Conservation (phyloP, 2,329 filamentous ascomycete species). For the Setomelanomma holmii region DNA sequence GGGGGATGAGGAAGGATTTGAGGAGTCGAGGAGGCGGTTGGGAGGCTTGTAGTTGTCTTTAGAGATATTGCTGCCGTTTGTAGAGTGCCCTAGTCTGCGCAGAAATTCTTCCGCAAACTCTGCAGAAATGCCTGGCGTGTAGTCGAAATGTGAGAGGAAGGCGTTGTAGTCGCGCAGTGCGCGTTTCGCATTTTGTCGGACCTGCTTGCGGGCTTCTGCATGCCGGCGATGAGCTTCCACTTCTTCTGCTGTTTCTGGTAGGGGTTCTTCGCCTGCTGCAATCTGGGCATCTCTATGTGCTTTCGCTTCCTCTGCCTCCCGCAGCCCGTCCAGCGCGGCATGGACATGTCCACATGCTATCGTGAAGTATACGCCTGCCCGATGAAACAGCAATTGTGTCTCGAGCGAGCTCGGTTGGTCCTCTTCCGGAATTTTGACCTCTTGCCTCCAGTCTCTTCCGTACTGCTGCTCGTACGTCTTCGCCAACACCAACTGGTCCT, state of each 20-base stretch:
- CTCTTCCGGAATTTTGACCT: constrained; percentile 63
- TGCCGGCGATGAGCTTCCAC: constrained; percentile 56
- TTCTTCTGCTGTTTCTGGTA: constrained; percentile 53
- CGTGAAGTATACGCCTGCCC: constrained; percentile 74
- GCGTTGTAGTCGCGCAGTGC: constrained; percentile 76
- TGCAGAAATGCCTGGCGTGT: constrained; percentile 73
- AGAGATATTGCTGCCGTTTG: constrained; percentile 20
- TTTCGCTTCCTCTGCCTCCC: constrained; percentile 47
- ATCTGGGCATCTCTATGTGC: constrained; percentile 30
- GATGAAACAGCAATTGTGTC: constrained; percentile 77
- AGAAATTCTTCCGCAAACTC: constrained; percentile 64
- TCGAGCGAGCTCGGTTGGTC: constrained; percentile 79
- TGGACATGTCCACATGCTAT: constrained; percentile 73
- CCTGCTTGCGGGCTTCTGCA: constrained; percentile 69
- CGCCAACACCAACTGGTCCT: constrained; percentile 61
- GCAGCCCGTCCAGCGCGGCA: constrained; percentile 60
- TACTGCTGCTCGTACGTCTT: constrained; percentile 51
- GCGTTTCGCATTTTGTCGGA: constrained; percentile 77
- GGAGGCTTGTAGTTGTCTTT: constrained; percentile 16
- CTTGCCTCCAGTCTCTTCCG: constrained; percentile 57
- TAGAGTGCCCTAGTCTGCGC: constrained; percentile 30
- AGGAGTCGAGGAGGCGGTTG: constrained; percentile 36
- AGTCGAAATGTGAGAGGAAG: constrained; percentile 78
- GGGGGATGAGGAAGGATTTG: constrained; percentile 25
- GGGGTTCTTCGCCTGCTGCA: constrained; percentile 34